These are phyloP conservation scores for Diplodia sapinea DNA, from an alignment of 2,329 filamentous ascomycete species.

Conservation along the genomic window DNA sequence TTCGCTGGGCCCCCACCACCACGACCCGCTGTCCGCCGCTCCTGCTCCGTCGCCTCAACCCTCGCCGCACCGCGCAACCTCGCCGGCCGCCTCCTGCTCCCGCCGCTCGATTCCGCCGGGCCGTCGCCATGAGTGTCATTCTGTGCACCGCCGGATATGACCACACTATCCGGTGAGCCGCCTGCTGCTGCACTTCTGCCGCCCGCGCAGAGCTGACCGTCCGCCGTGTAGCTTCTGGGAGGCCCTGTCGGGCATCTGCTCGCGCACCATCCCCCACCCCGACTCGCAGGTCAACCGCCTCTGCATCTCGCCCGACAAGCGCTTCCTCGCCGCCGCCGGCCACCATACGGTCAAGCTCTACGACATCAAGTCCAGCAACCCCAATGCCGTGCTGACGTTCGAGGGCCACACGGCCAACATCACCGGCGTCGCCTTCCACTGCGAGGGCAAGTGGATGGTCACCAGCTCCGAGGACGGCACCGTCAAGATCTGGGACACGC, in stretches of 20 bases:
- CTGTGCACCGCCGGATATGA: slow-evolving; percentile 75
- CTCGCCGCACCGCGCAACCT: slow-evolving; percentile 6
- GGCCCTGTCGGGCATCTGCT: slow-evolving; percentile 95
- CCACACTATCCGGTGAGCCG: slow-evolving; percentile 72
- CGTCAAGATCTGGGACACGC: slow-evolving; percentile 96
- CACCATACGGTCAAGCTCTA: slow-evolving; percentile 94
- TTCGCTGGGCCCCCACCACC: too few species aligned
- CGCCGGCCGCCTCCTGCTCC: background rate
- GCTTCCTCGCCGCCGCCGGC: slow-evolving; percentile 82
- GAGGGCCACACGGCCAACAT: slow-evolving; percentile 96
- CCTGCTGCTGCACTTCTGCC: background rate
- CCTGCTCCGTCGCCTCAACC: too few species aligned
- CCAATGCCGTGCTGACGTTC: slow-evolving; percentile 88
- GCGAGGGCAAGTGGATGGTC: slow-evolving; percentile 99
- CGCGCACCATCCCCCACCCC: slow-evolving; percentile 94
- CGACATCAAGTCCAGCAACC: slow-evolving; percentile 98
- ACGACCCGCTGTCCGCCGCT: too few species aligned
- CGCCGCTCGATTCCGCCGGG: background rate
- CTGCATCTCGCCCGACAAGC: slow-evolving; percentile 97
- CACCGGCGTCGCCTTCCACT: slow-evolving; percentile 96
- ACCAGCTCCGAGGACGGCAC: slow-evolving; percentile 96
- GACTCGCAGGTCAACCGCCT: slow-evolving; percentile 98
- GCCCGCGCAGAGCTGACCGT: slow-evolving; percentile 1
- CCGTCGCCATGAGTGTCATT: slow-evolving; percentile 65
- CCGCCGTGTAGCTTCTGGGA: slow-evolving; percentile 82